A percentile compares a stretch with the other conserved stretches of the same genome.
Evolutionary conservation across 345 rosid species (phyloP).

Genomic region (Microthlaspi erraticum): DNA sequence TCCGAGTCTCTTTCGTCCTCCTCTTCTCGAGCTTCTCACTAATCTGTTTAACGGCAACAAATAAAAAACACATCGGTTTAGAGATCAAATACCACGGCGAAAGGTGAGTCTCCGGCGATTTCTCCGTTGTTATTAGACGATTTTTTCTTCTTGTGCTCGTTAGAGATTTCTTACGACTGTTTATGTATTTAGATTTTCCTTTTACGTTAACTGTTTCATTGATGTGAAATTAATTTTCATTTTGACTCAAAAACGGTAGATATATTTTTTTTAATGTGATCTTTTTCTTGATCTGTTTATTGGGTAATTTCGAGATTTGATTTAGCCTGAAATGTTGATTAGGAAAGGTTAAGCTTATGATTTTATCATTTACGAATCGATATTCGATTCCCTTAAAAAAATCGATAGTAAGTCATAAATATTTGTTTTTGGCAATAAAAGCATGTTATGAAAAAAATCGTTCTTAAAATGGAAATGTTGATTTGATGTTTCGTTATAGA

Average conservation of each 20-base stretch:
- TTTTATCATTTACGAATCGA: neutral
- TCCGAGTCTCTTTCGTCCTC: slow-evolving; percentile 26
- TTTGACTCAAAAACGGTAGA: neutral
- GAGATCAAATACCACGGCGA: neutral
- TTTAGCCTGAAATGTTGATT: neutral
- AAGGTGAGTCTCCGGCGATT: slow-evolving; percentile 23
- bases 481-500: slow-evolving; percentile 3
- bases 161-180: neutral
- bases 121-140: neutral
- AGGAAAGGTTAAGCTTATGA: neutral
- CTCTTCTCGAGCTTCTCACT: slow-evolving; percentile 12
- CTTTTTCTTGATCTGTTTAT: slow-evolving; percentile 6
- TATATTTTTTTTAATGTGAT: neutral
- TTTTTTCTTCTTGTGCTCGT: neutral
- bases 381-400: neutral
- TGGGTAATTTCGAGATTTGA: neutral
- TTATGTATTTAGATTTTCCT: neutral
- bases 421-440: neutral
- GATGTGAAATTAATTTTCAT: neutral
- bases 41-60: neutral
- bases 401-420: neutral
- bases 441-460: slow-evolving; percentile 1
- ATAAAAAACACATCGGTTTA: neutral
- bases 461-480: neutral
- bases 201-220: slow-evolving; percentile 20